Evolutionary conservation across 176 grass and related monocot genomes (phyloP), one percentile per base, ranked within the genome.

Genomic region (bread wheat (Triticum aestivum)): DNA sequence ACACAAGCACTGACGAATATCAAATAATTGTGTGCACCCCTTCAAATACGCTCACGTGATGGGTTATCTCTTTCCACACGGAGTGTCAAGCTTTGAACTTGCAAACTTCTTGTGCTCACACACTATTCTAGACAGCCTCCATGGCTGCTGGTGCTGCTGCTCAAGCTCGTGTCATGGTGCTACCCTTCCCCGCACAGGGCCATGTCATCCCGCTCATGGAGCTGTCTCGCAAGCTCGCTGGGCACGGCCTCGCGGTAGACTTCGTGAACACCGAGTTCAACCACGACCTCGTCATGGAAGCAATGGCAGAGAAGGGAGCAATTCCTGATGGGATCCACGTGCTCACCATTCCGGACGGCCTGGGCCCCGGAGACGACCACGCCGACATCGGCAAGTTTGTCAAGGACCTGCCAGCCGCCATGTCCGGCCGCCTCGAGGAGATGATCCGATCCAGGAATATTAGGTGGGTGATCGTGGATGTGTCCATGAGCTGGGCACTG

Each of bases 331-430:
- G 80, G 14, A 87, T 98, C 0, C 73, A 86, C 34, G 85, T 95
- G 93, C 44, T 95, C 35, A 80, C 87, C 2, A 23, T 95, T 49
- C 93, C 95, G 4, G 91, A 98, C 23, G 95, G 93, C 64, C 63
- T 95, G 66, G 91, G 14, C 7, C 88, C 92, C 14, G 86, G 9
- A 27, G 94, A 89, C 47, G 88, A 91, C 62, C 88, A 79, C 61
- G 89, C 89, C 0, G 81, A 92, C 76, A 67, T 94, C 24, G 78
- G 73, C 10, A 88, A 77, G 82, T 24, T 90, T 0, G 65, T 6
- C 0, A 62, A 71, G 7, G 90, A 88, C 42, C 72, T 92, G 27
- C 23, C 58, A 7, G 87, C 14, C 23, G 74, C 70, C 80, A 97
- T 97, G 86, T 73, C 78, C 14, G 33, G 79, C 54, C 70, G 23